phyloP scores from a whole-genome alignment of 208 protist species.

The Histomonas meleagridis region DNA sequence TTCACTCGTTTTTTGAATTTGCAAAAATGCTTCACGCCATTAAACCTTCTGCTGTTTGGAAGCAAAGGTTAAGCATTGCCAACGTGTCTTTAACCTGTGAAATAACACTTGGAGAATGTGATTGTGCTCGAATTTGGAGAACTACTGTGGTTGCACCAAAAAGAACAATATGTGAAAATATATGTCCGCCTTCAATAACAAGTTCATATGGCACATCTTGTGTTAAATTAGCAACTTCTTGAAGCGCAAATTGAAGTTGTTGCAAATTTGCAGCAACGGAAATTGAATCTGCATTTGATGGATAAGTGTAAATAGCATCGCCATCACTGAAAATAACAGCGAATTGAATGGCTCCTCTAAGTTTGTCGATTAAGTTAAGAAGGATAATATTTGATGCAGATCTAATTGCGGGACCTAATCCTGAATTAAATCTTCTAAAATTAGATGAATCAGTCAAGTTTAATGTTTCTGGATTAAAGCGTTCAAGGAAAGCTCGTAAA shows the following conservation, averaged over 20 bases:
- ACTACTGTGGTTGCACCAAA: neutral
- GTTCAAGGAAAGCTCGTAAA: neutral
- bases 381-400: neutral
- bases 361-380: neutral
- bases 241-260: neutral
- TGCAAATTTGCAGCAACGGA: slow-evolving; percentile 4
- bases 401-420: neutral
- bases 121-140: neutral
- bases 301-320: neutral
- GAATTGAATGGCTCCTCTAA: neutral
- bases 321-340: slow-evolving; percentile 24
- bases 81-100: neutral
- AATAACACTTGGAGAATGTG: neutral
- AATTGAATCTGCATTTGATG: slow-evolving; percentile 29
- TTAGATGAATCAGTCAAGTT: neutral
- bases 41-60: neutral
- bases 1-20: too few species aligned
- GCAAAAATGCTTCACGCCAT: too few species aligned
- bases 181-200: neutral
- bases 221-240: neutral
- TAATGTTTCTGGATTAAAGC: neutral
- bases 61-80: neutral
- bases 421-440: neutral
- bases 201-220: neutral
- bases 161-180: slow-evolving; percentile 4